A percentile compares a stretch with the other conserved stretches of the same genome.
These are phyloP conservation scores for Nakaseomyces kungkrabaensis DNA, from an alignment of 1,139 yeast species.

Conservation along the genomic window DNA sequence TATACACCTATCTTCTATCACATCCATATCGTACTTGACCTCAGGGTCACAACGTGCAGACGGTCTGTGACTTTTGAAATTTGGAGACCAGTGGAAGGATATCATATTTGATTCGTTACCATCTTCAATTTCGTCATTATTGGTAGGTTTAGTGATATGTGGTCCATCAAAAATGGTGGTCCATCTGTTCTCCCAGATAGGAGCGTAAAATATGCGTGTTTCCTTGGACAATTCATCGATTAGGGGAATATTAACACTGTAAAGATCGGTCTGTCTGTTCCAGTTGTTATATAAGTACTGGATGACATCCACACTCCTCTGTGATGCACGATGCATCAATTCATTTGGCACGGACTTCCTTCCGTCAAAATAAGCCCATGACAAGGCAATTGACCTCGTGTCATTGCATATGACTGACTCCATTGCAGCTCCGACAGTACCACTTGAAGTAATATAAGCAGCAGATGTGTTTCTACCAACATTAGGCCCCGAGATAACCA, in stretches of 20 bases:
- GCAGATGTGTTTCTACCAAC: constrained; percentile 89
- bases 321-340: constrained; percentile 57
- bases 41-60: constrained; percentile 43
- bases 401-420: constrained; percentile 76
- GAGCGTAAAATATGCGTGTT: constrained; percentile 63
- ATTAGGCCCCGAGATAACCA: constrained; percentile 90
- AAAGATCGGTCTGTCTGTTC: constrained; percentile 53
- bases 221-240: constrained; percentile 38
- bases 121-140: constrained; percentile 37
- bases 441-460: constrained; percentile 82
- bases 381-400: constrained; percentile 63
- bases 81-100: constrained; percentile 73
- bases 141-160: constrained; percentile 14
- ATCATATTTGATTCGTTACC: constrained; percentile 34
- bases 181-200: constrained; percentile 76
- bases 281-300: constrained; percentile 50
- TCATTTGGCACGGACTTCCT: constrained; percentile 43
- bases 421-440: constrained; percentile 97
- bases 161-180: constrained; percentile 43
- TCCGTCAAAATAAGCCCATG: constrained; percentile 60
- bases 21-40: constrained; percentile 34
- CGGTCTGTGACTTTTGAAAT: constrained; percentile 59
- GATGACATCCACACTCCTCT: constrained; percentile 53
- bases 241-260: constrained; percentile 78
- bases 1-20: constrained; percentile 37